Base-by-base conservation (phyloP, 2,329 filamentous ascomycete genomes). In the Hypoxylon sp. region DNA sequence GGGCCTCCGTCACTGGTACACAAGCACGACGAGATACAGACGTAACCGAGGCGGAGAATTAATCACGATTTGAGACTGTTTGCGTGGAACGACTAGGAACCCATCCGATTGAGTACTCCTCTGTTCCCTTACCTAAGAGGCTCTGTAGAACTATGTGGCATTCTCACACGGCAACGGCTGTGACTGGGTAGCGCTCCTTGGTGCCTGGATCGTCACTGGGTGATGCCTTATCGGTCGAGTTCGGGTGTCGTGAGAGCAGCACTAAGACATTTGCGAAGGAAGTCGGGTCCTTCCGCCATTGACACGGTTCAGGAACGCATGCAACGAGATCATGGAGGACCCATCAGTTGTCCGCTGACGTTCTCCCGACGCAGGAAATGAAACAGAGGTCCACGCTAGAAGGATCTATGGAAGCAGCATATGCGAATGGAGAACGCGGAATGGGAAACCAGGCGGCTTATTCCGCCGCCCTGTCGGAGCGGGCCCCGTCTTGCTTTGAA, bases 251-350 rank as follows among this genome's bases (percentile, higher is more conserved):
- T 70, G 64, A 67, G 55, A 67, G 66, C 63, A 65, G 12, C 40
- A 50, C 68, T 45, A 64, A 61, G 53, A 61, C 57, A 67, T 55
- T 49, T 56, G 38, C 38, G 54, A 49, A 72, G 64, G 64, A 61
- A 26, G 46, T 65, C 73, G 70, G 71, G 62, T 69, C 59, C 68
- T 71, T 71, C 72, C 71, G 71, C 70, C 68, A 73, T 70, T 74
- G 71, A 71, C 61, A 64, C 52, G 62, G 38, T 61, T 67, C 50
- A 62, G 64, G 57, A 66, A 65, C 64, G 61, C 56, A 55, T 49
- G 58, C 61, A 61, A 61, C 40, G 45, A 65, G 66, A 69, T 66
- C 58, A 56, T 45, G 59, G 60, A 59, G 49, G 16, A 22, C 40
- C 30, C 48, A 46, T 52, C 33, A 55, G 52, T n/a, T 50, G 20